These are phyloP conservation scores for Rhododendron mucronatum DNA, from an alignment of 148 eudicot genomes.

Conservation along the genomic window DNA sequence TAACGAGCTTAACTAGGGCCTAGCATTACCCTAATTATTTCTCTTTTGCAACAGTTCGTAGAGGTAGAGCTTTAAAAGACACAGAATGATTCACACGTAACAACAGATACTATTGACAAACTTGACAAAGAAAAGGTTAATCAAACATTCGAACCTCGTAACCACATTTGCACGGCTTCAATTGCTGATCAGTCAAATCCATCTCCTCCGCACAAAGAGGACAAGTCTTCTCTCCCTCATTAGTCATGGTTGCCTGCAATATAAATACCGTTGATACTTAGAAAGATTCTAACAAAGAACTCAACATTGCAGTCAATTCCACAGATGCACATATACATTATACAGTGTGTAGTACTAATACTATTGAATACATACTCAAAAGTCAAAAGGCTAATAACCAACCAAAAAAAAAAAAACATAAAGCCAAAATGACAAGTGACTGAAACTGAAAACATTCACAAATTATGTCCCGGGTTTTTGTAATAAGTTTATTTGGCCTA, in stretches of 20 bases:
- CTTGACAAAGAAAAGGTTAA: background rate
- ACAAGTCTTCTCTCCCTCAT: constrained; percentile 84
- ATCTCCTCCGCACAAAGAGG: constrained; percentile 98
- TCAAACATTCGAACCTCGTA: constrained; percentile 55
- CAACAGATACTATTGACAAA: too few species aligned
- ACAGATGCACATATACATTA: background rate
- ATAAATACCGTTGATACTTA: background rate
- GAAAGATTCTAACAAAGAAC: background rate
- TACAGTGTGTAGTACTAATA: background rate
- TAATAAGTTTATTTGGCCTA: background rate
- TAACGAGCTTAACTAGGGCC: too few species aligned
- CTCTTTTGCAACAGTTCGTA: too few species aligned
- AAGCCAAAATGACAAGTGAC: background rate
- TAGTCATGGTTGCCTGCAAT: constrained; percentile 67
- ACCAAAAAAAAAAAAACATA: background rate
- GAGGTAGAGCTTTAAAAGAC: too few species aligned
- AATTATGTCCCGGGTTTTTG: background rate
- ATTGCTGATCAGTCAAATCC: constrained; percentile 97
- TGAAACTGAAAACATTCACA: background rate
- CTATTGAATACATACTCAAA: background rate
- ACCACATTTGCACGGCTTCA: constrained; percentile 98
- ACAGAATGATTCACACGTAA: too few species aligned
- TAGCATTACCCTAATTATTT: too few species aligned
- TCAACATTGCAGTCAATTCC: background rate
- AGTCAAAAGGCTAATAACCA: background rate